Conservation (phyloP, 2,329 filamentous ascomycete genomes). For the Monosporascus sp. region DNA sequence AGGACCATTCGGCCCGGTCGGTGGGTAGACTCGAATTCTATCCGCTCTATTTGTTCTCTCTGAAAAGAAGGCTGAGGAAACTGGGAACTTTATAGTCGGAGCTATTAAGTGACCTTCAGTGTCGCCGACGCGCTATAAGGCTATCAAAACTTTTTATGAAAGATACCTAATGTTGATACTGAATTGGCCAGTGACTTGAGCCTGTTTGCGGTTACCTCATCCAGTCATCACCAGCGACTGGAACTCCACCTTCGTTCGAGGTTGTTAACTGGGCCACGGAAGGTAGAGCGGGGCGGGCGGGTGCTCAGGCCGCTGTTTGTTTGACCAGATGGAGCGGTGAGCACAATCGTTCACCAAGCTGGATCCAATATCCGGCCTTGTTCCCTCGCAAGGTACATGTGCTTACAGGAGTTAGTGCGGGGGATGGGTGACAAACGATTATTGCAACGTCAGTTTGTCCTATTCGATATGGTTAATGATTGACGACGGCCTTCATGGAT, state of each 20-base stretch:
- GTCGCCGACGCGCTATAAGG: too few relatives aligned
- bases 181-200: not conserved
- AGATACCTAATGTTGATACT: too few relatives aligned
- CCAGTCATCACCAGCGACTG: not conserved
- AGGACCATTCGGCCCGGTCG: not conserved
- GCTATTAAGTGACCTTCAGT: not conserved
- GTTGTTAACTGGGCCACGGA: not conserved
- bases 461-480: too few relatives aligned
- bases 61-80: not conserved
- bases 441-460: not conserved
- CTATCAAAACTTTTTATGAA: too few relatives aligned
- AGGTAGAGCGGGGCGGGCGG: not conserved
- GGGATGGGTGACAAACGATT: not conserved
- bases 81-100: too few relatives aligned
- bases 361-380: too few relatives aligned
- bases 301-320: not conserved
- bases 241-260: not conserved
- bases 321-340: not conserved
- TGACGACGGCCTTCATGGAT: too few relatives aligned
- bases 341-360: not conserved
- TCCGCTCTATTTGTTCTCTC: not conserved
- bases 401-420: not conserved
- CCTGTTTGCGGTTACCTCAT: not conserved
- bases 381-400: not conserved
- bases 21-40: not conserved